These are phyloP conservation scores for Trapa incisa DNA, from an alignment of 345 rosid genomes.

Conservation along the genomic window DNA sequence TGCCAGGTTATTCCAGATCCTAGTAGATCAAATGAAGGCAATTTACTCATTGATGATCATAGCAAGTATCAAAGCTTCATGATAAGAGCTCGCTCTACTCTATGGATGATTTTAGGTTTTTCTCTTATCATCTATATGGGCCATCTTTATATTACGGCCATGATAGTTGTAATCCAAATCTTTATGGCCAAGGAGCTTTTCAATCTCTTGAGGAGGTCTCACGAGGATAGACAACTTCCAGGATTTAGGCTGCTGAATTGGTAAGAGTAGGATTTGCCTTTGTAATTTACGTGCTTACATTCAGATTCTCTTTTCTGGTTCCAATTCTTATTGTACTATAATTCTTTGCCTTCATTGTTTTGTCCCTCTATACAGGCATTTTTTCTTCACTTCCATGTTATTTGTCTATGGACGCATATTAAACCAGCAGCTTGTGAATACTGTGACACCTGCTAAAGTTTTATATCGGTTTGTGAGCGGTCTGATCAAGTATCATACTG, in stretches of 20 bases:
- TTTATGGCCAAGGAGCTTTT: constrained; percentile 88
- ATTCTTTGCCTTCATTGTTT: constrained; percentile 2
- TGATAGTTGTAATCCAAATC: constrained; percentile 91
- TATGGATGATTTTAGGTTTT: constrained; percentile 95
- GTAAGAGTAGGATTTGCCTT: constrained; percentile 19
- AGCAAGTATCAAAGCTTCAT: constrained; percentile 70
- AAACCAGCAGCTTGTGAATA: constrained; percentile 83
- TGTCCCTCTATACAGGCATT: constrained; percentile 49
- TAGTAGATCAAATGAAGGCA: constrained; percentile 42
- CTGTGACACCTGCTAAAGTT: constrained; percentile 72
- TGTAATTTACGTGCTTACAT: background rate
- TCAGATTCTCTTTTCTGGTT: background rate
- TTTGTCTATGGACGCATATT: constrained; percentile 92
- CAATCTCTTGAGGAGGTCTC: constrained; percentile 69
- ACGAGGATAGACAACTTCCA: constrained; percentile 77
- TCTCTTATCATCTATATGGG: constrained; percentile 81
- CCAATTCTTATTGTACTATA: background rate
- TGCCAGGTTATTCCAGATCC: constrained; percentile 46
- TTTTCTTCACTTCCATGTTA: constrained; percentile 94
- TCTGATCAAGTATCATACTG: constrained; percentile 88
- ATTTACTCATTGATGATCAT: constrained; percentile 55
- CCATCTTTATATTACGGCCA: constrained; percentile 89
- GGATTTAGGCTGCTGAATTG: constrained; percentile 80
- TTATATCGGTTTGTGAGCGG: constrained; percentile 68
- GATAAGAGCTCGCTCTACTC: constrained; percentile 60